phyloP scores from a whole-genome alignment of 352 stramenopile species.

The Phytophthora meadii region DNA sequence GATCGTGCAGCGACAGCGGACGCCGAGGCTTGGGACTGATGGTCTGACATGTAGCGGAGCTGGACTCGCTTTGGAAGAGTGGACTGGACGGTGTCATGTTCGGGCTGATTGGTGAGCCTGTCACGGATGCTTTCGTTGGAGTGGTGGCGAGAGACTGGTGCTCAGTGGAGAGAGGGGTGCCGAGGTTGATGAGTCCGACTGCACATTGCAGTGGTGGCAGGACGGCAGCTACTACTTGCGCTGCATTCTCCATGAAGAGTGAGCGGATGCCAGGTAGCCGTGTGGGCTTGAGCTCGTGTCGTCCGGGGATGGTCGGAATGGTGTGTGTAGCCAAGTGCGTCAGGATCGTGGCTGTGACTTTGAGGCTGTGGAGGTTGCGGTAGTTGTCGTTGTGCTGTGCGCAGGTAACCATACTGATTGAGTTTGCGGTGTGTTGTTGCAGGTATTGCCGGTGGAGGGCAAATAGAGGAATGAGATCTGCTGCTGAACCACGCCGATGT shows the following conservation, averaged over 20 bases:
- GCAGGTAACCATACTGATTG: slow-evolving; percentile 27
- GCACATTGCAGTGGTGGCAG: slow-evolving; percentile 36
- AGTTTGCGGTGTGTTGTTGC: slow-evolving; percentile 8
- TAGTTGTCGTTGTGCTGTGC: slow-evolving; percentile 26
- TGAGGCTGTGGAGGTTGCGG: slow-evolving; percentile 32
- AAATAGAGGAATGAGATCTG: slow-evolving; percentile 45
- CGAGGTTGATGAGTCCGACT: slow-evolving; percentile 22
- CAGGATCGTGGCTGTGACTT: slow-evolving; percentile 37
- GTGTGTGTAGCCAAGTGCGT: slow-evolving; percentile 30
- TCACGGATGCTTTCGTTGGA: slow-evolving; percentile 32
- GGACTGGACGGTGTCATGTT: slow-evolving; percentile 30
- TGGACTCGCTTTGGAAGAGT: background rate
- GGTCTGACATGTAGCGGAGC: background rate
- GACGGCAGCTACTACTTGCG: background rate
- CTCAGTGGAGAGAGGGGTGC: background rate
- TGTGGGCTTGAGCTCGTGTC: slow-evolving; percentile 11
- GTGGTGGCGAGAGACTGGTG: slow-evolving; percentile 16
- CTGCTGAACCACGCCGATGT: slow-evolving; percentile 13
- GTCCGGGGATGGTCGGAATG: slow-evolving; percentile 28
- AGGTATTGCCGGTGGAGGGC: slow-evolving; percentile 34
- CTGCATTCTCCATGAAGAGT: slow-evolving; percentile 18
- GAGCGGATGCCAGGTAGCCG: slow-evolving; percentile 32
- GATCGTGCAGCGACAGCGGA: slow-evolving; percentile 56
- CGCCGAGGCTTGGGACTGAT: slow-evolving; percentile 46
- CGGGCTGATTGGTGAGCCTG: slow-evolving; percentile 45